Base-by-base conservation (phyloP, 768 basidiomycete genomes). In the Amanita rimosa region DNA sequence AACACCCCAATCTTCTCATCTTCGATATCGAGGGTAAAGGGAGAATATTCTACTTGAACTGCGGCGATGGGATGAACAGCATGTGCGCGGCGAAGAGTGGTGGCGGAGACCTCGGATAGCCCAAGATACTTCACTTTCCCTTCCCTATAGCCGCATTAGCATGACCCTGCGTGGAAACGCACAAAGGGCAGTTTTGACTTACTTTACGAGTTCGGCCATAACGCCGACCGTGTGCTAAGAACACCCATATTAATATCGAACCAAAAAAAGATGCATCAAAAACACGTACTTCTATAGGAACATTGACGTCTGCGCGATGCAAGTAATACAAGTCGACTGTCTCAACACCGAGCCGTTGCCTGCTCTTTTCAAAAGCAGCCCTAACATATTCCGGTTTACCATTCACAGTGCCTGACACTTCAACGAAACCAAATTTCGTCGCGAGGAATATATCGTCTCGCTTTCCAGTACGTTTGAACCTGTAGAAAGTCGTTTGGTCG, bases 391-490 rank as follows among this genome's bases (percentile, higher is more conserved):
- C 56, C 0, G 70, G 62, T n/a, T 67, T 64, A 21, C 68, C 70
- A 13, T 0, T 10, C 19, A 64, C 58, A 8, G 49, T 44, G 19
- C 48, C 22, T 41, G 13, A 26, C 24, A 9, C 52, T 13, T 60
- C 50, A 3, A 38, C 1, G 14, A 31, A 13, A 2, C 65, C 60
- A 16, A 58, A 63, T 52, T 84, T 83, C 16, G 79, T 81, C 2
- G 79, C 78, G 16, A 84, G 67, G 62, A 82, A 83, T 24, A 81
- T 76, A 26, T 75, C 64, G 16, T 64, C 53, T 21, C 75, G 64
- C 46, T 74, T 75, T 6, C 76, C 76, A 8, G 72, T 75, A 11
- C 64, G 62, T 52, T 71, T 67, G 59, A 80, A 74, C 76, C 75
- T 63, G 13, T n/a, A 11, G n/a, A 10, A 3, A 5, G 22, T 24